phyloP scores from a whole-genome alignment of 345 rosid genomes.

The Aegle marmelos region DNA sequence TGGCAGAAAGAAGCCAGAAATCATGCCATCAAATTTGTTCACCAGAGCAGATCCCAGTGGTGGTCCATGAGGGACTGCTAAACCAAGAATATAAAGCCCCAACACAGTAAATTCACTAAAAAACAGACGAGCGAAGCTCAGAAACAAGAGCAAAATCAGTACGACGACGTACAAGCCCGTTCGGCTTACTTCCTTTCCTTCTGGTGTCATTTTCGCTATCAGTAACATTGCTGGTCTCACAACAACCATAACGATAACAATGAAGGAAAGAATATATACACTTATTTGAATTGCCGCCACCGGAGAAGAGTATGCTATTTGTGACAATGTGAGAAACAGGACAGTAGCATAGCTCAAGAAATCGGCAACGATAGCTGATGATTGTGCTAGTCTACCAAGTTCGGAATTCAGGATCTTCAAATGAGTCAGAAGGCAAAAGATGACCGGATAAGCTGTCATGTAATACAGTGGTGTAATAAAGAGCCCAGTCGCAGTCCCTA shows the following conservation, averaged over 20 bases:
- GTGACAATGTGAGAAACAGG: fast-evolving
- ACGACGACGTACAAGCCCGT: neutral
- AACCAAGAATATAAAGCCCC: constrained; percentile 16
- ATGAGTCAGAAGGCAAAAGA: constrained; percentile 12
- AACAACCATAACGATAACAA: neutral
- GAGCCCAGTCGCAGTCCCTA: neutral
- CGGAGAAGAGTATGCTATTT: neutral
- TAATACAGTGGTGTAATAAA: neutral
- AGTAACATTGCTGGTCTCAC: neutral
- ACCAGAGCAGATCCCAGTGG: constrained; percentile 27
- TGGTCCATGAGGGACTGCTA: constrained; percentile 25
- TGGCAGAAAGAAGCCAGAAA: constrained; percentile 17
- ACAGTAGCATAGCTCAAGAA: neutral
- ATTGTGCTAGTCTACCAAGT: constrained; percentile 21
- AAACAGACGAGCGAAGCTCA: neutral
- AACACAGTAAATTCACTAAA: neutral
- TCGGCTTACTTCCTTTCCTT: neutral
- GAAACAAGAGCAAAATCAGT: neutral
- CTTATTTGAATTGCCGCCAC: fast-evolving
- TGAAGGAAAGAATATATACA: neutral
- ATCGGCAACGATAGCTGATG: constrained; percentile 14
- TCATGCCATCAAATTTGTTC: constrained; percentile 18
- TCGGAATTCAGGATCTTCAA: constrained; percentile 22
- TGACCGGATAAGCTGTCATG: constrained; percentile 19
- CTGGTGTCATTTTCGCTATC: neutral